phyloP scores from a whole-genome alignment of 306 rosid species.

The Acacia melanoxylon region DNA sequence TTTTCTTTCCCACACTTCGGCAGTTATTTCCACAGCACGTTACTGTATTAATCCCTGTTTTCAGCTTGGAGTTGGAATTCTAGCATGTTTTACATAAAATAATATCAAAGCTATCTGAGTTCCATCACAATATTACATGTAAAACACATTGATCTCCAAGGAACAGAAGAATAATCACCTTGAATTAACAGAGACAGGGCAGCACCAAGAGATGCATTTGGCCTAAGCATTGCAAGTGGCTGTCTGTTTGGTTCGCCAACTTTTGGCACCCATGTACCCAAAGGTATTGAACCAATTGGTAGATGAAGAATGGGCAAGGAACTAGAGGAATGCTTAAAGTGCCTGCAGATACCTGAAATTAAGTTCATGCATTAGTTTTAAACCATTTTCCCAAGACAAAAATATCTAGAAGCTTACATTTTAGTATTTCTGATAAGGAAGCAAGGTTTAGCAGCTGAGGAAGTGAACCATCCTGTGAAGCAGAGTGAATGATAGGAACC shows the following conservation, averaged over 20 bases:
- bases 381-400: slow-evolving; percentile 26
- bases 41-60: neutral
- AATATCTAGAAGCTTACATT: slow-evolving; percentile 50
- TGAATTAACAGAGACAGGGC: slow-evolving; percentile 69
- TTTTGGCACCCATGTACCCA: slow-evolving; percentile 86
- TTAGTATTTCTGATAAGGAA: slow-evolving; percentile 71
- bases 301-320: slow-evolving; percentile 81
- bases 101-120: neutral
- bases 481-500: slow-evolving; percentile 61
- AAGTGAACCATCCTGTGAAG: slow-evolving; percentile 57
- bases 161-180: slow-evolving; percentile 54
- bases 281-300: slow-evolving; percentile 69
- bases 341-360: slow-evolving; percentile 79
- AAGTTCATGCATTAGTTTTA: slow-evolving; percentile 44
- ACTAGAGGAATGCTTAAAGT: slow-evolving; percentile 66
- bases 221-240: slow-evolving; percentile 72
- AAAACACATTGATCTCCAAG: slow-evolving; percentile 29
- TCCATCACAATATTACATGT: neutral
- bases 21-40: neutral
- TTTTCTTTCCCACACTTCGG: neutral
- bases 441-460: slow-evolving; percentile 78
- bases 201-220: slow-evolving; percentile 67
- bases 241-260: slow-evolving; percentile 69
- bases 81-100: neutral
- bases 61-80: neutral